Base-by-base conservation (phyloP, 2,329 filamentous ascomycete genomes). In the Davidsoniella eucalypti region DNA sequence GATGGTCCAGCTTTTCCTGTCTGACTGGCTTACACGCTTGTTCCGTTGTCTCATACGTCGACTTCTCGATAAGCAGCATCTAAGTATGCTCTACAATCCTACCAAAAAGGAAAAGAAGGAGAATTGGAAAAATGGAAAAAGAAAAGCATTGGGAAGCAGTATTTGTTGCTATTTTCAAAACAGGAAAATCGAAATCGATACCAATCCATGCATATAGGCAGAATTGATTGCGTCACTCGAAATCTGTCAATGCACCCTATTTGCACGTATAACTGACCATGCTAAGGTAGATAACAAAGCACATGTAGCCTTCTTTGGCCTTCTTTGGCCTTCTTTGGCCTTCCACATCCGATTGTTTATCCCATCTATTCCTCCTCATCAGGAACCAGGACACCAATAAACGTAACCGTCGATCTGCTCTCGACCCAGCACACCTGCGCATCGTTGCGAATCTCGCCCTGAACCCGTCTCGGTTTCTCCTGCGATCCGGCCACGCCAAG, bases 371-470 rank as follows among this genome's bases (percentile, higher is more conserved):
- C 29, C n/a, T 16, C 10, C 10, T 16, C 37, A 36, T 12, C 43
- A 25, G 14, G 18, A 12, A 38, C 18, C 16, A 26, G 29, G 10
- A 50, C 47, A 5, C 51, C 51, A 36, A 53, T 53, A 23, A 53
- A 53, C 26, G 51, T 53, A 36, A 50, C 39, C 17, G 46, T 46
- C 9, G 47, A 42, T 10, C 51, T 41, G 17, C 47, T 50, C 26
- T 53, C 42, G 26, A 49, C 51, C 51, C 51, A 53, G 6, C 26
- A 8, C 10, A 53, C 47, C 37, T 42, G 36, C 5, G 38, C 38
- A 12, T 41, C 26, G 7, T 39, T 26, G 5, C 21, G 17, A 14
- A 49, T 18, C 26, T 43, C 33, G 7, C 47, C 51, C 43, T 18
- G 36, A 6, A 53, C 43, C 29, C 38, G 36, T 29, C 25, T 29